Base-by-base conservation (phyloP, 495 filamentous ascomycete species). In the Aspergillus affinis region DNA sequence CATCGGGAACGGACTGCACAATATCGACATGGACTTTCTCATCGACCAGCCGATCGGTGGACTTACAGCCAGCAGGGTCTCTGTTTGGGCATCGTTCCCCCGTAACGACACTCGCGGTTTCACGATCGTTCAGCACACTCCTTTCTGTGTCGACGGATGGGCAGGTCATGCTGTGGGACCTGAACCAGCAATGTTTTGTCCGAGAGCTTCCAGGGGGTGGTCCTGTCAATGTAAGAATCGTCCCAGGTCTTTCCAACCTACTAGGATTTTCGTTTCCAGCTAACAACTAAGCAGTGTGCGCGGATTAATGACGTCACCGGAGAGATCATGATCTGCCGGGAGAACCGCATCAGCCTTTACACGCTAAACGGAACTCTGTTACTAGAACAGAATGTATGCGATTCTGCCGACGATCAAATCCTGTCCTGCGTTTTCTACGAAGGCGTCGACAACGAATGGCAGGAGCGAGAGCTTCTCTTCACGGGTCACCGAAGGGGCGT, bases 391-490 rank as follows among this genome's bases (percentile, higher is more conserved):
- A 85, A 86, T 29, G 84, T 95, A 4, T 92, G 89, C 56, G 83
- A 85, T 5, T 82, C 85, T 8, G 74, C 74, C 12, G 92, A 94
- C 32, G 90, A 94, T 61, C 83, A 75, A 32, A 83, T 97, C 9
- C 75, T 88, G 41, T 86, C 86, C 17, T 97, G 92, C 63, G 90
- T 92, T 13, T 97, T 95, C 72, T 98, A 97, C 77, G 93, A 98
- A 71, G 94, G 94, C 0, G 81, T 85, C 0, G 88, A 89, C 0
- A 96, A 92, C 63, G 94, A 97, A 77, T 98, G 93, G 90, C 80
- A 96, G 0, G 92, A 95, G 76, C 86, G 89, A 41, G 86, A 90
- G 36, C 77, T 98, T 41, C 74, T 97, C 36, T 90, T 98, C 52
- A 98, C 93, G 0, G 94, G 94, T 0, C 95, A 97, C 65, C 80